Conservation (phyloP, 2,329 filamentous ascomycete genomes). For the Phaeophleospora eucalypticola region DNA sequence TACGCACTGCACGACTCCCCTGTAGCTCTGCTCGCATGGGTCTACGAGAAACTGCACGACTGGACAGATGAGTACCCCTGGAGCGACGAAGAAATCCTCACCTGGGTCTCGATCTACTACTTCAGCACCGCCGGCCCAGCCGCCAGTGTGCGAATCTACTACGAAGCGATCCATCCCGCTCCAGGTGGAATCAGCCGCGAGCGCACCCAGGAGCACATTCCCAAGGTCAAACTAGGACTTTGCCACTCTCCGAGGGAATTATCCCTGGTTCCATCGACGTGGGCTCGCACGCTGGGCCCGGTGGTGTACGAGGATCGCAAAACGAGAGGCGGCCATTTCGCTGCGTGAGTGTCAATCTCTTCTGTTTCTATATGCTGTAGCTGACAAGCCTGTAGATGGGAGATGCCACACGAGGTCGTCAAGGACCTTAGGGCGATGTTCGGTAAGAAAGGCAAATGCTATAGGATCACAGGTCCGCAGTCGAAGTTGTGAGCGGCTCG, state of each 20-base stretch:
- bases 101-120: conserved; percentile 70
- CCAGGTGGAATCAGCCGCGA: conserved; percentile 27
- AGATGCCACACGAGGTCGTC: conserved; percentile 19
- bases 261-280: conserved; percentile 50
- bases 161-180: conserved; percentile 53
- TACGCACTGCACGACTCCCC: conserved; percentile 68
- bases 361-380: neutral
- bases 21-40: conserved; percentile 68
- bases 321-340: conserved; percentile 55
- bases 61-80: conserved; percentile 71
- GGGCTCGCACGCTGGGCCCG: conserved; percentile 54
- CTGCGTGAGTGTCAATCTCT: conserved; percentile 42
- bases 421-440: conserved; percentile 20
- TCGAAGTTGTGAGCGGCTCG: conserved; percentile 17
- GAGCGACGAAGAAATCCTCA: conserved; percentile 72
- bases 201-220: conserved; percentile 40
- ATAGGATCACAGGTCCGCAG: conserved; percentile 14
- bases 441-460: conserved; percentile 18
- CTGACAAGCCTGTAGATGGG: conserved; percentile 32
- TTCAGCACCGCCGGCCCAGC: conserved; percentile 67
- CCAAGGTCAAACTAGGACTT: conserved; percentile 49
- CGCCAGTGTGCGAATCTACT: conserved; percentile 67
- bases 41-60: conserved; percentile 74
- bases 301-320: conserved; percentile 55
- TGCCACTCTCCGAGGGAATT: conserved; percentile 59